Evolutionary conservation across 495 filamentous ascomycete species (phyloP), one percentile per base, ranked within the genome.

Genomic region (Penicillium robsamsonii): DNA sequence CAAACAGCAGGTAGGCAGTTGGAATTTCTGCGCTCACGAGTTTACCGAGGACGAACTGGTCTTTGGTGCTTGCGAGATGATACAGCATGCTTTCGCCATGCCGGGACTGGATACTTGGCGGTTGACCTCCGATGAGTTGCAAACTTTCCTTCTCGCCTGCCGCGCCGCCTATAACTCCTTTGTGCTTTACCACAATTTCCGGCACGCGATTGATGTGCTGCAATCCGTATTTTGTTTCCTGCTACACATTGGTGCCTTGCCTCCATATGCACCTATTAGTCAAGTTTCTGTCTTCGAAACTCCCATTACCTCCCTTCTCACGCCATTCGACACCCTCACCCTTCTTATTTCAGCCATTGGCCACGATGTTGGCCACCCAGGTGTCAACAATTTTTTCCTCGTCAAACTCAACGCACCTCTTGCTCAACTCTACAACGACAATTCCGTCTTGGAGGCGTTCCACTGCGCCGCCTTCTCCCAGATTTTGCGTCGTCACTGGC

Each of bases 161-260:
- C 86, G 90, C 48, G 83, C 84, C 45, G 88, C 95, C 15, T 97
- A 98, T 74, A 96, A 97, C 66, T 84, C 82, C 47, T 96, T 96
- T 69, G 91, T 98, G 37, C 89, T 93, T n/a, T 98, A 97, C 65
- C 94, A 98, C 74, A 98, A 98, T 69, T 98, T 97, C 71, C 90
- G 94, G 46, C 94, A 98, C 70, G 94, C 95, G 7, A 85, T 94
- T 49, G 94, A 98, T 75, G 94, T 98, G 38, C 79, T 97, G 62
- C 94, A 98, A 72, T 95, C 94, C 4, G 80, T 89, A 38, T 98
- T 97, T 70, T 86, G 87, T 73, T 96, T 96, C 65, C 79, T 98
- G n/a, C 77, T 97, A 49, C 82, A 83, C 43, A 86, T 97, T 43
- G 88, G 89, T 40, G 83, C 85, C 7, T 73, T 96, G 45, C 89